Evolutionary conservation across 169 alveolate genomes (phyloP).

Genomic region (Perkinsus olseni): DNA sequence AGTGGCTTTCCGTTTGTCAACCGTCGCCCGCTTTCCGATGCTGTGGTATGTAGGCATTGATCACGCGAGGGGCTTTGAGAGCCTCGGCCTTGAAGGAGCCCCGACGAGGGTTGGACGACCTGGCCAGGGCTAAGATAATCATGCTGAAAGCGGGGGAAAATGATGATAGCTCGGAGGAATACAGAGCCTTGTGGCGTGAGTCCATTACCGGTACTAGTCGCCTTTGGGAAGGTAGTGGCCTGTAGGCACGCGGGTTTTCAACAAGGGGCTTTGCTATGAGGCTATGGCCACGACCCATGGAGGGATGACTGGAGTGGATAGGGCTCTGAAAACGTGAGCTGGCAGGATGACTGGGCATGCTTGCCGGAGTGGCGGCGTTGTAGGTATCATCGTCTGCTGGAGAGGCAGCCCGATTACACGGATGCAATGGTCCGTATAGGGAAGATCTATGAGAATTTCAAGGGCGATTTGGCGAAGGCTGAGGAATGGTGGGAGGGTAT

Average conservation of each 20-base stretch:
- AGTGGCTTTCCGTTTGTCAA: not conserved
- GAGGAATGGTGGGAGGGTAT: not conserved
- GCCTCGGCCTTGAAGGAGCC: not conserved
- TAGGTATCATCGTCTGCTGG: not conserved
- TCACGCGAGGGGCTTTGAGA: not conserved
- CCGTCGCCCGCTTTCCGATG: not conserved
- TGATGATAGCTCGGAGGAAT: not conserved
- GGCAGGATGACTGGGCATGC: not conserved
- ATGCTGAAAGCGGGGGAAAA: not conserved
- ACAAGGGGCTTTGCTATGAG: not conserved
- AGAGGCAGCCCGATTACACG: slow-evolving; percentile 1
- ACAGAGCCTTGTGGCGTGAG: not conserved
- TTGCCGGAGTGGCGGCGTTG: not conserved
- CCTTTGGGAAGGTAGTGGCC: not conserved
- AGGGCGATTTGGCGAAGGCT: not conserved
- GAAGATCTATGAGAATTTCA: not conserved
- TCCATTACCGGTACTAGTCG: not conserved
- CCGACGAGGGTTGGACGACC: not conserved
- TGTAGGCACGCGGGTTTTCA: not conserved
- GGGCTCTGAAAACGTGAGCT: not conserved
- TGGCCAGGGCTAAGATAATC: not conserved
- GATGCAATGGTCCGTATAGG: not conserved
- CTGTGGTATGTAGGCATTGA: not conserved
- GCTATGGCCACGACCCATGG: not conserved
- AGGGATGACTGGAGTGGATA: not conserved